Evolutionary conservation across 2,329 filamentous ascomycete genomes (phyloP).

Genomic region (Leptographium wingfieldii): DNA sequence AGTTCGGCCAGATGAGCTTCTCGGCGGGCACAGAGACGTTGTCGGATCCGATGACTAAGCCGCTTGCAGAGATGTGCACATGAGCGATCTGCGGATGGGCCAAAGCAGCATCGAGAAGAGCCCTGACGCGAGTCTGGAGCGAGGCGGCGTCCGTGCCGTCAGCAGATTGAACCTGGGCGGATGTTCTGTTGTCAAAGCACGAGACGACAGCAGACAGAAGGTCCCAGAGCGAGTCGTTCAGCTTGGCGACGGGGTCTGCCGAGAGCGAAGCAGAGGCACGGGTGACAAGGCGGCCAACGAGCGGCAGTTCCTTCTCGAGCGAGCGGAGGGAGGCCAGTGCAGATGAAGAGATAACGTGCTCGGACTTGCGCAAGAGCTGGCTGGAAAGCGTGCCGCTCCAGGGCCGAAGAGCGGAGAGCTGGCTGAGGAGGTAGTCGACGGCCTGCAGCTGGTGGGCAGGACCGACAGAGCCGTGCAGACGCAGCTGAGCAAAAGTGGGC

Average conservation of each 20-base stretch:
- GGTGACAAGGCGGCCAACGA: constrained; percentile 43
- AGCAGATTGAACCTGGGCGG: too few species aligned
- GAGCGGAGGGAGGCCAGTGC: constrained; percentile 48
- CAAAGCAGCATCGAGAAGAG: constrained; percentile 14
- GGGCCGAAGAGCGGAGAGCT: constrained; percentile 23
- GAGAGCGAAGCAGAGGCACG: constrained; percentile 35
- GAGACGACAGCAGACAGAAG: constrained; percentile 30
- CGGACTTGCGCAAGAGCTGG: constrained; percentile 43
- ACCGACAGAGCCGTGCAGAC: constrained; percentile 23
- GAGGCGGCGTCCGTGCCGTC: not conserved
- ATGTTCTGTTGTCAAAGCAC: constrained; percentile 18
- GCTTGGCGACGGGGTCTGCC: constrained; percentile 33
- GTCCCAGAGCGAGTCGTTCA: constrained; percentile 35
- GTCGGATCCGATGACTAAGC: not conserved
- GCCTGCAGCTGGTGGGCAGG: constrained; percentile 31
- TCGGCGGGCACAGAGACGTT: not conserved
- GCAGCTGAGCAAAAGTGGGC: constrained; percentile 30
- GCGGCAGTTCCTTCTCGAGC: constrained; percentile 51
- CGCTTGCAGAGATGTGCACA: not conserved
- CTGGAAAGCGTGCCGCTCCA: constrained; percentile 35
- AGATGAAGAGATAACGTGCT: constrained; percentile 35
- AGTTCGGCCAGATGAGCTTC: constrained; percentile 4
- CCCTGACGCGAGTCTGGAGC: constrained; percentile 11
- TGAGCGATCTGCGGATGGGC: constrained; percentile 1
- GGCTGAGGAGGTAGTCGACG: constrained; percentile 31